A percentile compares a stretch with the other conserved stretches of the same genome.
These are phyloP conservation scores for Apophysomyces trapeziformis DNA, from an alignment of 371 early-diverging fungal species.

Conservation along the genomic window DNA sequence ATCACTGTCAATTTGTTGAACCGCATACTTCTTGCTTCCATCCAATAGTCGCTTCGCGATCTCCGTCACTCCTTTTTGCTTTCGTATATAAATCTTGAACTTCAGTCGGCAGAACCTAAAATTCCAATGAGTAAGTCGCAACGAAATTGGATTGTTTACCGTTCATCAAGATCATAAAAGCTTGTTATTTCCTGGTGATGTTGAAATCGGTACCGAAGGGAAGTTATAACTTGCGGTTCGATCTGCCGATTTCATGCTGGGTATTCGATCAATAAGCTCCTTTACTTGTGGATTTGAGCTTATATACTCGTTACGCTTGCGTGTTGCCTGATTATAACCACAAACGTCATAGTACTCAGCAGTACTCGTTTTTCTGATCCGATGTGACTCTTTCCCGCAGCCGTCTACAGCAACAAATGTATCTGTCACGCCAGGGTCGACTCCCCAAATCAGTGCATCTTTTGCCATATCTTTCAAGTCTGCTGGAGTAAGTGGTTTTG, in stretches of 20 bases:
- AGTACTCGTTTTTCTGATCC: slow-evolving; percentile 7
- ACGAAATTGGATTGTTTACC: not conserved
- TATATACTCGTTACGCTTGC: not conserved
- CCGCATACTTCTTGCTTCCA: slow-evolving; percentile 9
- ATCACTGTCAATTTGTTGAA: too few species aligned
- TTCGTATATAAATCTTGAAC: slow-evolving; percentile 1
- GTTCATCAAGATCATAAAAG: slow-evolving; percentile 1
- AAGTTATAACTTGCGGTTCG: not conserved
- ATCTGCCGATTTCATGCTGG: slow-evolving; percentile 4
- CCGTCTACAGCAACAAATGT: slow-evolving; percentile 21
- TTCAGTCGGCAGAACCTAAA: slow-evolving; percentile 5
- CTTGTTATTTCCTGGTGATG: slow-evolving; percentile 5
- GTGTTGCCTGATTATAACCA: not conserved
- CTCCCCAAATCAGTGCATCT: slow-evolving; percentile 12
- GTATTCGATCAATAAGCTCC: slow-evolving; percentile 16
- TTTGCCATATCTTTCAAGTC: not conserved
- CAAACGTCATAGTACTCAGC: slow-evolving; percentile 17
- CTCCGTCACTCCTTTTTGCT: slow-evolving; percentile 11
- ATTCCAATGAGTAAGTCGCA: too few species aligned
- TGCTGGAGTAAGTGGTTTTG: not conserved
- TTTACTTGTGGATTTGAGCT: not conserved
- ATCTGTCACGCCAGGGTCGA: slow-evolving; percentile 21
- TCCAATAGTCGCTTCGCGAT: not conserved
- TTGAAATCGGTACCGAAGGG: slow-evolving; percentile 9
- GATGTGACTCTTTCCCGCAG: not conserved